Evolutionary conservation across 768 basidiomycete genomes (phyloP).

Genomic region (Saitozyma podzolica): DNA sequence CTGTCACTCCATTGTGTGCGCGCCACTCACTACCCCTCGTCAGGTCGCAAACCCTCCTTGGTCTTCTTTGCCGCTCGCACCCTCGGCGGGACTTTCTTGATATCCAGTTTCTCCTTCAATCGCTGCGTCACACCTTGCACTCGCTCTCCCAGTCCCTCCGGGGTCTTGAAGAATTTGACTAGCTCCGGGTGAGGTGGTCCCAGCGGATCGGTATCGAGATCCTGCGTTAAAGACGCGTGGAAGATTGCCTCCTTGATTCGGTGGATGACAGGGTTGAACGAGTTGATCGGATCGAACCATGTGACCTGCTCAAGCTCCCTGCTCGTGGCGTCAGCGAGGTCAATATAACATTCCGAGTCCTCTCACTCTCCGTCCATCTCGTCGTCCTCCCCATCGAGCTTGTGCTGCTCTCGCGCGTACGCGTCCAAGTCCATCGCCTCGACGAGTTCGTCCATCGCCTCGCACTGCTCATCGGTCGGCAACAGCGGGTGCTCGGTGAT

Average conservation of each 20-base stretch:
- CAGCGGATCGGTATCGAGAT: conserved; percentile 71
- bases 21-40: conserved; percentile 45
- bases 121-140: conserved; percentile 62
- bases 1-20: conserved; percentile 1
- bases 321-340: neutral
- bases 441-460: conserved; percentile 79
- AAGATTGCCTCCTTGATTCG: conserved; percentile 90
- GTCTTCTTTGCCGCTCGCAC: conserved; percentile 52
- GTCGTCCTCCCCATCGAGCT: conserved; percentile 18
- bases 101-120: conserved; percentile 68
- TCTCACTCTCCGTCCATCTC: conserved; percentile 16
- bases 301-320: conserved; percentile 57
- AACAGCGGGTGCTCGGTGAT: conserved; percentile 64
- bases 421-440: conserved; percentile 85
- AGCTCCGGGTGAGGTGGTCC: conserved; percentile 84
- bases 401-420: conserved; percentile 67
- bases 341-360: neutral
- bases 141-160: conserved; percentile 65
- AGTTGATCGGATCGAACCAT: conserved; percentile 76
- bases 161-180: conserved; percentile 78
- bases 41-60: conserved; percentile 54
- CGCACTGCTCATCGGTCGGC: conserved; percentile 48
- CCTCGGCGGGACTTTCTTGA: conserved; percentile 75
- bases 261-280: conserved; percentile 88
- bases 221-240: conserved; percentile 75